A percentile compares a stretch with the other conserved stretches of the same genome.
These are phyloP conservation scores for Peziza echinospora DNA, from an alignment of 495 filamentous ascomycete species.

Conservation along the genomic window DNA sequence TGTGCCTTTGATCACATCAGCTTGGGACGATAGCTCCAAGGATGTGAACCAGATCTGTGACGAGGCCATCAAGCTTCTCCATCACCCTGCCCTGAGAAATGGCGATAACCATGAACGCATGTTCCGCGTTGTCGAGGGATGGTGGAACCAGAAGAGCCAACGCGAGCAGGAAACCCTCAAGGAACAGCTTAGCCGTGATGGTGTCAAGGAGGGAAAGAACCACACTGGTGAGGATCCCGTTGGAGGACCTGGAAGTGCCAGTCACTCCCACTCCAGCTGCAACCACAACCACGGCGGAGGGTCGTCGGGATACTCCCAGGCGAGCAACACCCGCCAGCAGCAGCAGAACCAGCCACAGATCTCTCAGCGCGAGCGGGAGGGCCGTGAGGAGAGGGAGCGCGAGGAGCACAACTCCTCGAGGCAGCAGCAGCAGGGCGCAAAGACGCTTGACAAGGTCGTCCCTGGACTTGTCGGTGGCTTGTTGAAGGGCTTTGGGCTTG, in stretches of 20 bases:
- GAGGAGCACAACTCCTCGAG: background rate
- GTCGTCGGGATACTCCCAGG: background rate
- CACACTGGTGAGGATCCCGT: conserved; percentile 35
- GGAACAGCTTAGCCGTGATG: conserved; percentile 48
- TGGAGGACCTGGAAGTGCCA: conserved; percentile 11
- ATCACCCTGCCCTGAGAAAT: conserved; percentile 61
- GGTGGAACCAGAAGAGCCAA: conserved; percentile 50
- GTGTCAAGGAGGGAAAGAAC: conserved; percentile 51
- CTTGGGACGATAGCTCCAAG: conserved; percentile 52
- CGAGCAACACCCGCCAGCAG: background rate
- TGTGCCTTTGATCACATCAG: conserved; percentile 61
- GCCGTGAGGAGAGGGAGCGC: background rate
- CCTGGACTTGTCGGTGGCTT: too few species aligned
- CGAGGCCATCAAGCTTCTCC: conserved; percentile 58
- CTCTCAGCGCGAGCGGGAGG: background rate
- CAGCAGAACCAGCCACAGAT: background rate
- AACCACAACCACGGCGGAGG: background rate
- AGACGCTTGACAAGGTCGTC: too few species aligned
- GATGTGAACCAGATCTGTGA: conserved; percentile 46
- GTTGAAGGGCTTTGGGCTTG: too few species aligned
- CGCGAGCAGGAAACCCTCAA: conserved; percentile 39
- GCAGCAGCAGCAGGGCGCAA: too few species aligned
- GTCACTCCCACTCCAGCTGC: conserved; percentile 7
- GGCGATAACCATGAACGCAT: conserved; percentile 54
- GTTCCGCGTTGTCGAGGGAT: conserved; percentile 56